Percentiles rank a stretch among this genome's conserved stretches.
Evolutionary conservation across 176 grass and related monocot genomes (phyloP).

Genomic region (Juncus inflexus): DNA sequence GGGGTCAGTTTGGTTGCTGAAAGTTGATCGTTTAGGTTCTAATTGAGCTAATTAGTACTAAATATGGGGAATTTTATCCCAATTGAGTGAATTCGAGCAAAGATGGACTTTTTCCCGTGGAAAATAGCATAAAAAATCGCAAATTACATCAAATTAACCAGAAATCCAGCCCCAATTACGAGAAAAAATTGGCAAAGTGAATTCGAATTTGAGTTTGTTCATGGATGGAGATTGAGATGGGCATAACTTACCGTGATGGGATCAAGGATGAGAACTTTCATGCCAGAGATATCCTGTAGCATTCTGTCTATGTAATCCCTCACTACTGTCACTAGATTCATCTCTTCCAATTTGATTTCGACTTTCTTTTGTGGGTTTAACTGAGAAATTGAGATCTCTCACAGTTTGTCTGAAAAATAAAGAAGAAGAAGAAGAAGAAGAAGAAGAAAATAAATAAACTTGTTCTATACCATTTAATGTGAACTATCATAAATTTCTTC

Average conservation of each 20-base stretch:
- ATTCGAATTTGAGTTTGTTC: background rate
- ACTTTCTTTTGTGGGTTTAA: background rate
- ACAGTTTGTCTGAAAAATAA: background rate
- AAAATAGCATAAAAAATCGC: background rate
- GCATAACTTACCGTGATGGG: slow-evolving; percentile 47
- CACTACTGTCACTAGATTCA: slow-evolving; percentile 68
- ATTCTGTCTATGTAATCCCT: slow-evolving; percentile 92
- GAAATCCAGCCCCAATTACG: background rate
- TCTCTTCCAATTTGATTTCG: slow-evolving; percentile 12
- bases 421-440: background rate
- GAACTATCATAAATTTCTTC: no score
- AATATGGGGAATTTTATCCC: no score
- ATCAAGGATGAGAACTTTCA: slow-evolving; percentile 96
- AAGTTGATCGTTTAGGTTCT: background rate
- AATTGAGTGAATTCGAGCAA: no score
- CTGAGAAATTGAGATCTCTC: background rate
- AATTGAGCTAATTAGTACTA: background rate
- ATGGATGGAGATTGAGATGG: slow-evolving; percentile 6
- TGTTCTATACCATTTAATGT: no score
- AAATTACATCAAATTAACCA: slow-evolving; percentile 7
- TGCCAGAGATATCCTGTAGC: slow-evolving; percentile 90
- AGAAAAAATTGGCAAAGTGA: slow-evolving; percentile 2
- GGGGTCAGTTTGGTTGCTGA: background rate
- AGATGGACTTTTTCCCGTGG: no score
- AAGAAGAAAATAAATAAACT: background rate